Base-by-base conservation (phyloP, 1,284 basidiomycete species). In the Sparassis latifolia region DNA sequence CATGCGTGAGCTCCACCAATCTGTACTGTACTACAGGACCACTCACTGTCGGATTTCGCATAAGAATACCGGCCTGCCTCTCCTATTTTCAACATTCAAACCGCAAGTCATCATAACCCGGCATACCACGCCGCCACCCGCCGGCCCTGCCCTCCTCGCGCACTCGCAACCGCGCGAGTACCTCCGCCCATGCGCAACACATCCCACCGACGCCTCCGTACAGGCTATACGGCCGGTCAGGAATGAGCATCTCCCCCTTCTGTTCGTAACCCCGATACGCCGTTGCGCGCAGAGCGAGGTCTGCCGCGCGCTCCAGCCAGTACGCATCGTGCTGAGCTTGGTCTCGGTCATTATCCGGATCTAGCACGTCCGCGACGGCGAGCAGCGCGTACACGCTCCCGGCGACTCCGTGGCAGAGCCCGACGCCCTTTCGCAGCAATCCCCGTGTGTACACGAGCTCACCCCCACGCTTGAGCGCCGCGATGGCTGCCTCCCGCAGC, bases 191-290 rank as follows among this genome's bases (percentile, higher is more conserved):
- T 12, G 77, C 78, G 53, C 74, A 76, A 55, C 78, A 80, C 72
- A 78, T 76, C 12, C 79, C 80, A 9, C 75, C 74, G 37, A 72
- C 52, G 9, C 79, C 79, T 55, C 77, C 78, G 53, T 78, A 81
- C 53, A 81, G 61, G 54, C 78, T 80, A 67, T 70, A 77, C 9
- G 76, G 77, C 47, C 69, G 64, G 54, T 80, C 78, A 3, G 77
- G 77, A 1, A 60, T 59, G 9, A 45, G 54, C 76, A 79, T 78
- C 50, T 73, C 65, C 7, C 71, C 70, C 5, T 65, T 56, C 52
- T 57, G 52, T 27, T 65, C 71, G 40, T 74, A 52, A 42, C 60
- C 53, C 40, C 66, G 61, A 48, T 69, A 69, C 3, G 55, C 55
- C 4, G 67, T 69, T 7, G 75, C 77, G 12, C 77, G 59, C 49